phyloP scores from a whole-genome alignment of 2,329 filamentous ascomycete species.

The Pseudogymnoascus sp. region DNA sequence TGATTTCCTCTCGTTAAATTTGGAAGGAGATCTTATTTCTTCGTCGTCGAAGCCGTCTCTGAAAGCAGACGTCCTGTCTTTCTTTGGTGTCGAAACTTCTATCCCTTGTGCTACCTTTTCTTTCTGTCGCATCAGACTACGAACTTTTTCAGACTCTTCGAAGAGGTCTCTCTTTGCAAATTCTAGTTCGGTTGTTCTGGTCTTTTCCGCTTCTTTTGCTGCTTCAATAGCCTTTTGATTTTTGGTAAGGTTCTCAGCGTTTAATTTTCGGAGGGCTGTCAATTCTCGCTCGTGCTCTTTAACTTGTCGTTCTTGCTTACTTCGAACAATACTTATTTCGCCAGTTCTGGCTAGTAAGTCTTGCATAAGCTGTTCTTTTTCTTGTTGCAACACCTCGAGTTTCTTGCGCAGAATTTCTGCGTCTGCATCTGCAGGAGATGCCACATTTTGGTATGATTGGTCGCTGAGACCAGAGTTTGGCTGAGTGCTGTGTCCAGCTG shows the following conservation, averaged over 20 bases:
- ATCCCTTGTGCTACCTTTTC: conserved; percentile 34
- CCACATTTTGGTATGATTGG: conserved; percentile 10
- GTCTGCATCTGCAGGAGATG: not conserved
- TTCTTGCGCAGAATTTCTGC: conserved; percentile 3
- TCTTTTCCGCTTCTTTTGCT: conserved; percentile 56
- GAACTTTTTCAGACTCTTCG: conserved; percentile 42
- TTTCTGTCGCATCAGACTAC: conserved; percentile 36
- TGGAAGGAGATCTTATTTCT: conserved; percentile 45
- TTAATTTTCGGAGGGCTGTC: conserved; percentile 51
- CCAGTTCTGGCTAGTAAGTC: conserved; percentile 57
- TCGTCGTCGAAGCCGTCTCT: conserved; percentile 67
- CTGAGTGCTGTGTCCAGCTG: not conserved
- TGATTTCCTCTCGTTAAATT: conserved; percentile 26
- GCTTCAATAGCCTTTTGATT: conserved; percentile 57
- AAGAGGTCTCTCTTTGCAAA: conserved; percentile 66
- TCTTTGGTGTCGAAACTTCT: conserved; percentile 50
- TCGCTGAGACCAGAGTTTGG: not conserved
- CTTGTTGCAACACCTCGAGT: conserved; percentile 34
- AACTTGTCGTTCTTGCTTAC: conserved; percentile 54
- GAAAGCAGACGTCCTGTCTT: conserved; percentile 49
- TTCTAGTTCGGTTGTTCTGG: conserved; percentile 58
- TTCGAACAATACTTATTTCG: conserved; percentile 67
- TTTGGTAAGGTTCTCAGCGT: conserved; percentile 55
- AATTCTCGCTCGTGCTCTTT: conserved; percentile 58
- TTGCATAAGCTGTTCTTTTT: conserved; percentile 45